Evolutionary conservation across 768 basidiomycete species (phyloP).

Genomic region (Calocera cornea): DNA sequence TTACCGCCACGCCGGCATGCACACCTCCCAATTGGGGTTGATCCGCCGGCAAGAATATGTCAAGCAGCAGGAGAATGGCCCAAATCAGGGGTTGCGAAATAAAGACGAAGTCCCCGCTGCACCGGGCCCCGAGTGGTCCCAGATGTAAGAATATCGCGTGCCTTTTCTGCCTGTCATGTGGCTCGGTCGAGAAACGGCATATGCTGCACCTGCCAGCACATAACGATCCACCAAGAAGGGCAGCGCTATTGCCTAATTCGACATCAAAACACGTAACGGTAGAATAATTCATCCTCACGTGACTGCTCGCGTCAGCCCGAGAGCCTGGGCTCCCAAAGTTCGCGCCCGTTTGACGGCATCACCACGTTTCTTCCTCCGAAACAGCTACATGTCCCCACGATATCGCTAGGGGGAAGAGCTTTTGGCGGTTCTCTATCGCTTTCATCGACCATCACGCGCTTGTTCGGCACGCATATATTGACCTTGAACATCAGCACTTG

Average conservation of each 20-base stretch:
- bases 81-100: not conserved
- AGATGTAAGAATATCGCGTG: not conserved
- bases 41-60: not conserved
- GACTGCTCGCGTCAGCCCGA: not conserved
- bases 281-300: not conserved
- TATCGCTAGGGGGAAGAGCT: too few species aligned
- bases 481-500: not conserved
- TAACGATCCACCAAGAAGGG: not conserved
- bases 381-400: too few species aligned
- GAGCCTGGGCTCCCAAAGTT: not conserved
- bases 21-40: not conserved
- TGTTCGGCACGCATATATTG: not conserved
- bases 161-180: not conserved
- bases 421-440: not conserved
- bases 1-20: not conserved
- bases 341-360: not conserved
- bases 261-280: not conserved
- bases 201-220: too few species aligned
- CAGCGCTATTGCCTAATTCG: not conserved
- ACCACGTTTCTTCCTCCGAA: not conserved
- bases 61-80: not conserved
- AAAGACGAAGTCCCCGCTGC: not conserved
- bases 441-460: not conserved
- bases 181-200: too few species aligned
- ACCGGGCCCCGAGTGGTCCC: not conserved